These are phyloP conservation scores for Irpex rosettiformis DNA, from an alignment of 1,284 basidiomycete species.

Conservation along the genomic window DNA sequence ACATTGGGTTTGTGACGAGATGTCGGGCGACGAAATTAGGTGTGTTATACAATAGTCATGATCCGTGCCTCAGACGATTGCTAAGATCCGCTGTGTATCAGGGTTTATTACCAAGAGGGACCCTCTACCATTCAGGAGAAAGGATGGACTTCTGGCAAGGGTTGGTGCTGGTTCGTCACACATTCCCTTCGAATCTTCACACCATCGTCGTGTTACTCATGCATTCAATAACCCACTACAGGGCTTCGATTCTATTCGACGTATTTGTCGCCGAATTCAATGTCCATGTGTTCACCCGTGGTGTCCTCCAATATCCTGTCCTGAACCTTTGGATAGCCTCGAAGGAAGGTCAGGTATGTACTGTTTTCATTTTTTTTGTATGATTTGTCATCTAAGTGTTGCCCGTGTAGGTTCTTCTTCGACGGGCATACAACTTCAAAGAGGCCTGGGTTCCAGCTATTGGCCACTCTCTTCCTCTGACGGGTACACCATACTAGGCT, in stretches of 20 bases:
- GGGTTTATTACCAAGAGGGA: neutral
- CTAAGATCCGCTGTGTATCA: neutral
- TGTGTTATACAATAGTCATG: neutral
- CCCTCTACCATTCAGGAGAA: neutral
- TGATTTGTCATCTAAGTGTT: too few relatives aligned
- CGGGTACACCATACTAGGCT: too few relatives aligned
- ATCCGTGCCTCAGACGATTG: neutral
- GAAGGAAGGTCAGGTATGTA: neutral
- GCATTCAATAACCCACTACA: neutral
- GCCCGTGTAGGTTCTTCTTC: neutral
- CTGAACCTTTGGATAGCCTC: neutral
- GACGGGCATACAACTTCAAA: neutral
- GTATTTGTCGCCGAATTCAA: neutral
- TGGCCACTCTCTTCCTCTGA: neutral
- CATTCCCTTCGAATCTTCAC: neutral
- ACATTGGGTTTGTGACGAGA: neutral
- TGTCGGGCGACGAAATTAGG: neutral
- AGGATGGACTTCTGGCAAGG: neutral
- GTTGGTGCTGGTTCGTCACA: neutral
- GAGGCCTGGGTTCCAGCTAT: neutral
- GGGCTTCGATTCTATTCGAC: neutral
- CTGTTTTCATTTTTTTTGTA: neutral
- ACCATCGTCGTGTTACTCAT: too few relatives aligned
- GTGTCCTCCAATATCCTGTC: neutral
- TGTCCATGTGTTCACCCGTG: neutral